Base-by-base conservation (phyloP, 2,329 filamentous ascomycete species). In the Xylogone sp. region DNA sequence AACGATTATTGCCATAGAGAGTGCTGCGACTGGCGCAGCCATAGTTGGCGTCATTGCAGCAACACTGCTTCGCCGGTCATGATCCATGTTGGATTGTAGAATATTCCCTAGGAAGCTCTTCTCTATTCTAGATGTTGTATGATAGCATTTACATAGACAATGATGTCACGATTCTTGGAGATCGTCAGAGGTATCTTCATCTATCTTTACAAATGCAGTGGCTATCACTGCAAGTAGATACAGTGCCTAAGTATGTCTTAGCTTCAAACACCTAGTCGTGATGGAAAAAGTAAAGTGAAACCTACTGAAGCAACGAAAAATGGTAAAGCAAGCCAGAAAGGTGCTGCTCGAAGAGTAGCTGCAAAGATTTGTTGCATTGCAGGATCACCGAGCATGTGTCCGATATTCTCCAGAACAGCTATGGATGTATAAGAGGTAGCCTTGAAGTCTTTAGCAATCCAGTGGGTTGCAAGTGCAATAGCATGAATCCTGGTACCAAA, bases 1-100 rank as follows among this genome's bases (percentile, higher is more conserved):
- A 27, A 89, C 87, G 2, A 69, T 86, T n/a, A 72, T 88, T 58
- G 84, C 81, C 46, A 69, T 90, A 31, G 82, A 91, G 68, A 81
- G 86, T 50, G 83, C 80, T 7, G 75, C 81, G 22, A 78, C 82
- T 0, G 87, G 88, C n/a, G 86, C 83, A 10, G 75, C 77, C 0
- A 58, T 87, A 16, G 79, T 78, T 48, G 79, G 77, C 31, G 68
- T 65, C 21, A 56, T 66, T 42, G 60, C 60, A 49, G 57, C 60
- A 55, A 42, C 64, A 43, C 50, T 68, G 24, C 24, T 65, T 29
- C 62, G 63, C 45, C 57, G 49, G 45, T 59, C 55, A 44, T 63
- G 61, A 54, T 44, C 20, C 27, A 49, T 39, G 34, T 39, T 39
- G 42, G 43, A 43, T 20, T 53, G 51, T 60, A 57, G 58, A 60